Evolutionary conservation across 495 filamentous ascomycete genomes (phyloP).

Genomic region (Aspergillus ellipticus): DNA sequence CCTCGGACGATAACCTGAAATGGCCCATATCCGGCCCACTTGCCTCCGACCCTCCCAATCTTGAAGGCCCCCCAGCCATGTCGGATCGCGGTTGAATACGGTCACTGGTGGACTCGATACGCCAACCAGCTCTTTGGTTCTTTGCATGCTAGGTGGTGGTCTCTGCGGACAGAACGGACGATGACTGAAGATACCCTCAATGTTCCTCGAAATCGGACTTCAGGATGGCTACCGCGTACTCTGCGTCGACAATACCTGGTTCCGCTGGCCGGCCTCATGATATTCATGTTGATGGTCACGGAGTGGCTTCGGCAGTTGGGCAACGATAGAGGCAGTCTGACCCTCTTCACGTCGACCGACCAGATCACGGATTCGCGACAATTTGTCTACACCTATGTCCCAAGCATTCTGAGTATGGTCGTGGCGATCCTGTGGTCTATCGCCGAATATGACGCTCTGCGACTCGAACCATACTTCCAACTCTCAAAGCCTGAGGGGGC

Average conservation of each 20-base stretch:
- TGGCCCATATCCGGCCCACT: background rate
- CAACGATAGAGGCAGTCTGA: background rate
- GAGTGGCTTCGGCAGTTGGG: background rate
- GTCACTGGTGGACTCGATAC: background rate
- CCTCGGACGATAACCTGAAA: background rate
- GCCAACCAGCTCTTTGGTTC: background rate
- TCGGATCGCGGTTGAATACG: background rate
- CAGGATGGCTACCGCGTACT: conserved; percentile 7
- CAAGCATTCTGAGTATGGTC: conserved; percentile 1
- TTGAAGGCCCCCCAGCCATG: background rate
- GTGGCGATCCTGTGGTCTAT: conserved; percentile 5
- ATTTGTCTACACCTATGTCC: conserved; percentile 6
- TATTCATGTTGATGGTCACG: background rate
- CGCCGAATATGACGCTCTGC: conserved; percentile 4
- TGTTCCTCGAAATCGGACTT: background rate
- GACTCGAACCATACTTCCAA: conserved; percentile 8
- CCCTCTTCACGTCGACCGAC: background rate
- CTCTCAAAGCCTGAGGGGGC: conserved; percentile 1
- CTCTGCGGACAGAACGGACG: background rate
- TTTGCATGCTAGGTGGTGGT: background rate
- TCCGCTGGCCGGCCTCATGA: background rate
- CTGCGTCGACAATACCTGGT: conserved; percentile 2
- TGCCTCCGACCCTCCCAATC: background rate
- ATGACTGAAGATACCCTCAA: background rate
- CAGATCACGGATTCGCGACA: background rate